These are phyloP conservation scores for Thinopyrum elongatum DNA, from an alignment of 176 grass and related monocot species.

Conservation along the genomic window DNA sequence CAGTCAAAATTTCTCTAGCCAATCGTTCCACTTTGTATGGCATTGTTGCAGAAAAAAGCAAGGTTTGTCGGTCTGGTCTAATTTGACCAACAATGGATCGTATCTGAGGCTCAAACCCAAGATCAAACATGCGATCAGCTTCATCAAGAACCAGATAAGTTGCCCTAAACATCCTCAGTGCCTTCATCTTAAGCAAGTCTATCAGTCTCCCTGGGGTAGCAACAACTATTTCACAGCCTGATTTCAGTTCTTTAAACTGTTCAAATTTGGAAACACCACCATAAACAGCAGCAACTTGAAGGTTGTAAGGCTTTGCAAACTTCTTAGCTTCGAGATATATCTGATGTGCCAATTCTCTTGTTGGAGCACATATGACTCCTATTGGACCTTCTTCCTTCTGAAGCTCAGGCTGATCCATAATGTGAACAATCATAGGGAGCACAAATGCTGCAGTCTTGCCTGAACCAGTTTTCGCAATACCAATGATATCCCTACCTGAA, in stretches of 20 bases:
- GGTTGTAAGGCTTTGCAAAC: slow-evolving; percentile 93
- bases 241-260: slow-evolving; percentile 97
- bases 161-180: slow-evolving; percentile 81
- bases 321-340: slow-evolving; percentile 98
- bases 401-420: slow-evolving; percentile 99
- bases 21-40: slow-evolving; percentile 95
- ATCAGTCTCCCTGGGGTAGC: slow-evolving; percentile 96
- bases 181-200: slow-evolving; percentile 98
- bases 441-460: slow-evolving; percentile 98
- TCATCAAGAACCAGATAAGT: slow-evolving; percentile 98
- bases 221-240: slow-evolving; percentile 91
- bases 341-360: slow-evolving; percentile 96
- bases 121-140: slow-evolving; percentile 99
- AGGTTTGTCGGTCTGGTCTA: slow-evolving; percentile 94
- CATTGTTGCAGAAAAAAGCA: slow-evolving; percentile 99
- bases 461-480: slow-evolving; percentile 99
- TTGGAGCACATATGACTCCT: slow-evolving; percentile 95
- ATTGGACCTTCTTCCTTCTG: slow-evolving; percentile 96
- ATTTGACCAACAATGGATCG: slow-evolving; percentile 96
- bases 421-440: slow-evolving; percentile 98
- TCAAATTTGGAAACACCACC: slow-evolving; percentile 95
- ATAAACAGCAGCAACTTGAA: slow-evolving; percentile 93
- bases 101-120: slow-evolving; percentile 97
- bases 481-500: slow-evolving; percentile 96
- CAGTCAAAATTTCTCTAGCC: slow-evolving; percentile 90